Evolutionary conservation across 2,329 filamentous ascomycete species (phyloP).

Genomic region (Alternaria sp.): DNA sequence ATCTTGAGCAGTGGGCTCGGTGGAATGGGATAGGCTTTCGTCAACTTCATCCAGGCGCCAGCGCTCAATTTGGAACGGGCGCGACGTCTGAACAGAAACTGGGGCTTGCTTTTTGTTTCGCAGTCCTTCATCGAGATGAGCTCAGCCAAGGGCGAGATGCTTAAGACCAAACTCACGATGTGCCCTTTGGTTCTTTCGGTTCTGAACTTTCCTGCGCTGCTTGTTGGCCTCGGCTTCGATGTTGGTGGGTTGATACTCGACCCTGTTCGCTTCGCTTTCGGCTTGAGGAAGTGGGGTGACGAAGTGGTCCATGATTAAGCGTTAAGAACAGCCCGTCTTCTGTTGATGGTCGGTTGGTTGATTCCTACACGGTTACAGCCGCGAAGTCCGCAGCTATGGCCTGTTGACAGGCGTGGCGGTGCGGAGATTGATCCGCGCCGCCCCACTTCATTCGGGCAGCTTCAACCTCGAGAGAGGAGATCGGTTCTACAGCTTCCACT

Average conservation of each 20-base stretch:
- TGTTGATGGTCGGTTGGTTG: neutral
- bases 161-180: slow-evolving; percentile 1
- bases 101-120: neutral
- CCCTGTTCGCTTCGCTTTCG: neutral
- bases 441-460: slow-evolving; percentile 8
- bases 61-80: slow-evolving; percentile 1
- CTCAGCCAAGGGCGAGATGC: neutral
- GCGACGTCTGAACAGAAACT: neutral
- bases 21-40: neutral
- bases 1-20: neutral
- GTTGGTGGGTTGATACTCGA: neutral
- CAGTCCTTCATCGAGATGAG: neutral
- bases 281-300: neutral
- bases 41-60: slow-evolving; percentile 3
- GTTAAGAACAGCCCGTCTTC: neutral
- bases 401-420: slow-evolving; percentile 8
- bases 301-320: neutral
- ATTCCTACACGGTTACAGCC: slow-evolving; percentile 14
- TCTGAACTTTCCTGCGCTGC: slow-evolving; percentile 12
- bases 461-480: neutral
- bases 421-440: slow-evolving; percentile 15
- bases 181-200: slow-evolving; percentile 10
- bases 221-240: neutral
- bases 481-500: neutral
- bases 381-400: slow-evolving; percentile 16